These are phyloP conservation scores for Mortierella sp. DNA, from an alignment of 371 early-diverging fungal genomes.

Conservation along the genomic window DNA sequence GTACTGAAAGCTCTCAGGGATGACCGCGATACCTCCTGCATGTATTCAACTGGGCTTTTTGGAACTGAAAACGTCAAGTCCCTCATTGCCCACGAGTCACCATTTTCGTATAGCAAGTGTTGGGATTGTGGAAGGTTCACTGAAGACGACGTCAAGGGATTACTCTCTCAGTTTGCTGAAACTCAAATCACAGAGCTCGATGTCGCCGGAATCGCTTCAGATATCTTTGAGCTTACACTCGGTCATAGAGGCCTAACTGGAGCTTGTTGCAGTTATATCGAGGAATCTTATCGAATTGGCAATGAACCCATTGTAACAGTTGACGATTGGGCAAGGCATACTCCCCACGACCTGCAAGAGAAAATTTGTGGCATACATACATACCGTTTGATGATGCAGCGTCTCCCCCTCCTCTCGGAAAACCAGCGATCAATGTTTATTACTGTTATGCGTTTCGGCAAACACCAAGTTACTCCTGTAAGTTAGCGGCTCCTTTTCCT, in stretches of 20 bases:
- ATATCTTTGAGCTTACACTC: not conserved
- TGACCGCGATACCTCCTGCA: not conserved
- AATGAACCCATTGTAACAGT: not conserved
- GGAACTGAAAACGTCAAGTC: not conserved
- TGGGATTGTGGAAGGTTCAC: not conserved
- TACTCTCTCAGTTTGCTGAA: not conserved
- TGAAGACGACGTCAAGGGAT: not conserved
- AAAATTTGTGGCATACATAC: not conserved
- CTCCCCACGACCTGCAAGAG: not conserved
- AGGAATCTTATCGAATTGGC: not conserved
- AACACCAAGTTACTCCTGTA: not conserved
- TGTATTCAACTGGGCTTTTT: not conserved
- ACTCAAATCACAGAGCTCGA: not conserved
- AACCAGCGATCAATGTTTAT: not conserved
- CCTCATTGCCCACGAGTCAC: not conserved
- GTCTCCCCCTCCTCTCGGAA: not conserved
- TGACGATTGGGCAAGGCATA: not conserved
- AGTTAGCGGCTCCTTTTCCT: not conserved
- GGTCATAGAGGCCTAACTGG: not conserved
- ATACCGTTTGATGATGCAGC: not conserved
- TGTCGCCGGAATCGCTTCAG: not conserved
- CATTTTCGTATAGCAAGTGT: not conserved
- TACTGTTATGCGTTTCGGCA: not conserved
- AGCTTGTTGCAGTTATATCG: not conserved
- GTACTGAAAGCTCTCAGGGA: not conserved